A percentile compares a stretch with the other conserved stretches of the same genome.
These are phyloP conservation scores for Linum trigynum DNA, from an alignment of 345 rosid species.

Conservation along the genomic window DNA sequence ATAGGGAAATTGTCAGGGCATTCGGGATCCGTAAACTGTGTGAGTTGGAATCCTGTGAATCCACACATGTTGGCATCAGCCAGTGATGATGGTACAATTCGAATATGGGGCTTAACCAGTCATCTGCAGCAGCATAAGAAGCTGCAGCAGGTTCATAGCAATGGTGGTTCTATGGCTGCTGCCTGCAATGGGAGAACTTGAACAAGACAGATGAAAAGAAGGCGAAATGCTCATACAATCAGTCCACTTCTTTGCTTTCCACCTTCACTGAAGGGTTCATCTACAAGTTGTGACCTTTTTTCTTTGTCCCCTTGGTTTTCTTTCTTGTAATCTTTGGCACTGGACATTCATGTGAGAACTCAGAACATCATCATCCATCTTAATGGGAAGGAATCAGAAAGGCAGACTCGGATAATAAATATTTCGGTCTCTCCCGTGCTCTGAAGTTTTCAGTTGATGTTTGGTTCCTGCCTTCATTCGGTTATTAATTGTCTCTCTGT, in stretches of 20 bases:
- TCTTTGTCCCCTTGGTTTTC: neutral
- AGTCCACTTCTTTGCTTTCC: neutral
- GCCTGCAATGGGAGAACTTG: neutral
- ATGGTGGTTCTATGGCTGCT: neutral
- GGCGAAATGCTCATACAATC: too few species aligned
- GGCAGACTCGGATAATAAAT: neutral
- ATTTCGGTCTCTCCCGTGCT: too few species aligned
- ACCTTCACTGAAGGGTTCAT: neutral
- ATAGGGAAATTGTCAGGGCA: slow-evolving; percentile 49
- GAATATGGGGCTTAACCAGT: slow-evolving; percentile 51
- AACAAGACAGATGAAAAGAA: neutral
- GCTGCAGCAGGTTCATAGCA: neutral
- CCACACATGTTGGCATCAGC: slow-evolving; percentile 42
- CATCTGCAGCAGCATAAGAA: slow-evolving; percentile 18
- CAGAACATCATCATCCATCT: neutral
- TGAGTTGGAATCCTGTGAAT: slow-evolving; percentile 41
- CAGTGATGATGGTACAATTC: slow-evolving; percentile 46
- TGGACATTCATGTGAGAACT: neutral
- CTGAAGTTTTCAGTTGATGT: too few species aligned
- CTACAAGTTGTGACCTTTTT: neutral
- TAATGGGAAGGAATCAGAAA: neutral
- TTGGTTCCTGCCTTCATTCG: too few species aligned
- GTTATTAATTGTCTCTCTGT: too few species aligned
- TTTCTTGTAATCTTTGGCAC: neutral
- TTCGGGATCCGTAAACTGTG: slow-evolving; percentile 50